Percentiles rank a stretch among this genome's conserved stretches.
phyloP scores from a whole-genome alignment of 108 stramenopile species.

The Hondaea fermentalgiana region DNA sequence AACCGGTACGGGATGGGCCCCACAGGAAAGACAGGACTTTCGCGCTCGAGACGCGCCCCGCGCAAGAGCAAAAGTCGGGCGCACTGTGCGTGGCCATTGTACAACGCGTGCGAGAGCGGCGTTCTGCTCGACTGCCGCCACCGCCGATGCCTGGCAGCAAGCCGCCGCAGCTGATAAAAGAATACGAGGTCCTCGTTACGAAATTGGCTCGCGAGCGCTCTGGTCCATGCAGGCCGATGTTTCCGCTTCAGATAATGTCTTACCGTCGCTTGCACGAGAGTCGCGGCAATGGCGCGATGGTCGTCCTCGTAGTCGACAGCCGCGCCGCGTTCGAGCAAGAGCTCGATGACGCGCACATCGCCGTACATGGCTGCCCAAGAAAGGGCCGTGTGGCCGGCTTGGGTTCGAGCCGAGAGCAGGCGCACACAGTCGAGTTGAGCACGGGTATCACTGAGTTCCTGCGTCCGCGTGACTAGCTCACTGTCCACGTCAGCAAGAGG shows the following conservation, averaged over 20 bases:
- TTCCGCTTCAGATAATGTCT: not conserved
- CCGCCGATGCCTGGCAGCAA: not conserved
- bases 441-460: not conserved
- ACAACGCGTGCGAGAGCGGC: slow-evolving; percentile 1
- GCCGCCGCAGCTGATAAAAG: not conserved
- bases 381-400: not conserved
- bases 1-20: not conserved
- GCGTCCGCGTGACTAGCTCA: not conserved
- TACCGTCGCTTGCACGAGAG: not conserved
- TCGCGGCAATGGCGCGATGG: not conserved
- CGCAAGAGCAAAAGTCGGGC: not conserved
- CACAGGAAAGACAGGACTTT: not conserved
- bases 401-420: not conserved
- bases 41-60: not conserved
- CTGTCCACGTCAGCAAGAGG: not conserved
- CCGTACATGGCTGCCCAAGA: slow-evolving; percentile 17
- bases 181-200: not conserved
- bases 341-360: not conserved
- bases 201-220: not conserved
- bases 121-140: not conserved
- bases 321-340: not conserved
- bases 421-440: not conserved
- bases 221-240: not conserved
- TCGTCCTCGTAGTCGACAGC: not conserved
- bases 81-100: not conserved